Percentiles rank a stretch among this genome's conserved stretches.
Conservation (phyloP, 305 asterid species). For the Plantago rigida region DNA sequence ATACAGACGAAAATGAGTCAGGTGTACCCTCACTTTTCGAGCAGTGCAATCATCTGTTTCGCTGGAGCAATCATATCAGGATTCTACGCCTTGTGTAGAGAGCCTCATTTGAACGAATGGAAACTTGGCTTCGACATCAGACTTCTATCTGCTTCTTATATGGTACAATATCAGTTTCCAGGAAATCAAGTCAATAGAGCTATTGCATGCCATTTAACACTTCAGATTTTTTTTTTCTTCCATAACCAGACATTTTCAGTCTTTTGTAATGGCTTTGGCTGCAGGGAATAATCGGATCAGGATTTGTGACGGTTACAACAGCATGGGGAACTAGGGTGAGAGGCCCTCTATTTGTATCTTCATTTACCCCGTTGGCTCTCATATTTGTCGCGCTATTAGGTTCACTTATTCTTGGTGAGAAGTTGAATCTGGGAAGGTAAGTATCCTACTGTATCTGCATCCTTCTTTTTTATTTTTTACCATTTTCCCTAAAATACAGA, state of each 20-base stretch:
- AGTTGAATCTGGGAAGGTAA: conserved; percentile 25
- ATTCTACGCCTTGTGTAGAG: conserved; percentile 19
- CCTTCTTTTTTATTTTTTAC: neutral
- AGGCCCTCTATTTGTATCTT: conserved; percentile 31
- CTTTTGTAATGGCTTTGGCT: neutral
- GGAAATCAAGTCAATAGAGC: no score
- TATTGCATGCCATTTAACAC: no score
- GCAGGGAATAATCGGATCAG: conserved; percentile 29
- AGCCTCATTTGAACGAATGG: conserved; percentile 26
- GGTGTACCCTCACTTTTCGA: conserved; percentile 26
- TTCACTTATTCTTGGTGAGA: conserved; percentile 23
- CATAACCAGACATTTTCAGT: neutral
- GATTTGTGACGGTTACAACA: conserved; percentile 19
- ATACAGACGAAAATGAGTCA: conserved; percentile 26
- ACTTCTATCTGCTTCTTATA: conserved; percentile 23
- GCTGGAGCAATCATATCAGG: conserved; percentile 27
- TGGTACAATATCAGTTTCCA: conserved; percentile 7
- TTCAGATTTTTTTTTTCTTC: neutral
- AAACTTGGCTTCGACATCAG: conserved; percentile 30
- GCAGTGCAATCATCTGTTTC: conserved; percentile 26
- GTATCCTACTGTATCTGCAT: neutral
- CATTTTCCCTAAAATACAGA: neutral
- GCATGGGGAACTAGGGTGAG: conserved; percentile 23
- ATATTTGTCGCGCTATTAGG: conserved; percentile 27
- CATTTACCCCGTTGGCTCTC: conserved; percentile 27